Percentiles rank a stretch among this genome's conserved stretches.
These are phyloP conservation scores for Ophiostoma populinum DNA, from an alignment of 2,329 filamentous ascomycete species.

Conservation along the genomic window DNA sequence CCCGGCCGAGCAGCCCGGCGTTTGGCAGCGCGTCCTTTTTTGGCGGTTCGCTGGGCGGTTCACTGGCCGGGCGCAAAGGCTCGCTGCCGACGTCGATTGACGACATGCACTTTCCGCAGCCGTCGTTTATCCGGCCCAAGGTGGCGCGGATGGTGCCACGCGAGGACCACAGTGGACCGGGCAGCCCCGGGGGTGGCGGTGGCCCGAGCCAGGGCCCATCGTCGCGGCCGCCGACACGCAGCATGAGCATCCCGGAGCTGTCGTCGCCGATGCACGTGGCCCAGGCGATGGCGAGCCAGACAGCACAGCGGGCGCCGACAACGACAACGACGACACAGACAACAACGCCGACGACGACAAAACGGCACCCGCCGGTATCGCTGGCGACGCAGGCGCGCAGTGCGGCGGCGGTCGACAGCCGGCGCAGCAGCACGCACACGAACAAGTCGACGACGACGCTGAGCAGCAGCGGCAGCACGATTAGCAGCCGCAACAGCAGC, in stretches of 20 bases:
- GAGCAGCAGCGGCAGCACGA: conserved; percentile 7
- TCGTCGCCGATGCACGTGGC: too few species aligned
- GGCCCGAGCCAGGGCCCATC: conserved; percentile 35
- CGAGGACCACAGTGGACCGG: conserved; percentile 26
- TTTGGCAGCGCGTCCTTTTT: too few species aligned
- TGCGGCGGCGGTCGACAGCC: conserved; percentile 1
- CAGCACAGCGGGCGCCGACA: too few species aligned
- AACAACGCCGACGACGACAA: too few species aligned
- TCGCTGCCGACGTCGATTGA: not conserved
- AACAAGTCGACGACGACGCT: conserved; percentile 3
- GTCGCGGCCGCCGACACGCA: conserved; percentile 1
- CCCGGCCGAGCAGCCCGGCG: too few species aligned
- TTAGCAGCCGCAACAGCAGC: conserved; percentile 3
- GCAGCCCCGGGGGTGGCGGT: conserved; percentile 36
- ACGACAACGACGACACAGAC: too few species aligned
- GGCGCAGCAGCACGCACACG: conserved; percentile 5
- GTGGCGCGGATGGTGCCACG: conserved; percentile 38
- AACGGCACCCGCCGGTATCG: too few species aligned
- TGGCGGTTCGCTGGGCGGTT: too few species aligned
- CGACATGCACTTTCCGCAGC: conserved; percentile 25
- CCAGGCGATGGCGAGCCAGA: too few species aligned
- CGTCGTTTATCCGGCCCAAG: conserved; percentile 39
- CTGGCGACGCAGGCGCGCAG: not conserved
- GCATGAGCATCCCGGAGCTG: conserved; percentile 3
- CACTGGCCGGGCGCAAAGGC: too few species aligned